Base-by-base conservation (phyloP, 495 filamentous ascomycete species). In the Trichoderma orchidacearum region DNA sequence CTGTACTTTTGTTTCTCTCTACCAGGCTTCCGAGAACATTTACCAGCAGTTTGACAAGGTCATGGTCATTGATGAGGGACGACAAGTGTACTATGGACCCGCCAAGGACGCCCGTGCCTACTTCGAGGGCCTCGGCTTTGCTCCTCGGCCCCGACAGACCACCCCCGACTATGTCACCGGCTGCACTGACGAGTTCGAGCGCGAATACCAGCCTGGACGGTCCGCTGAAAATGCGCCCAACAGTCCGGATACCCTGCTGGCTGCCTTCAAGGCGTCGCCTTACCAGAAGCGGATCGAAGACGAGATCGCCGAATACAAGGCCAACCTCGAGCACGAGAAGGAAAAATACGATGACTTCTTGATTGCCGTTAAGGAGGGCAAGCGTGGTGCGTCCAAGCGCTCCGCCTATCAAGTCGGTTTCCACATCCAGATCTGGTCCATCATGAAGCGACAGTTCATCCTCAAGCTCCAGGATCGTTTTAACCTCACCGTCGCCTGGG, bases 21-120 rank as follows among this genome's bases (percentile, higher is more conserved):
- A 92, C 61, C 89, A 94, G 62, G 89, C 89, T 0, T 85, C 81
- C 3, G 87, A 95, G 66, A 86, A 80, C 60, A 94, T 94, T 53
- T 95, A 92, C 69, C 78, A 76, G 28, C 81, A 85, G 50, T 96
- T 96, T 60, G 90, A 96, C 71, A 94, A 93, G 62, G 87, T 93
- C 5, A 67, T 92, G 28, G 84, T 94, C 17, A 86, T 95, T 51
- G 85, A 94, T 57, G 76, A 79, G 29, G 90, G 90, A 15, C 79
- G 74, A 13, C 79, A 92, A 64, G 85, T 93, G 2, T 95, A 85
- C 71, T 93, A 89, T 60, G 90, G 90, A 0, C 83, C 85, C 0
- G 66, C 82, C 0, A 64, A 69, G 0, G 81, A 89, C 60, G 90
- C 90, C 6, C 70, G 85, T 54, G 66, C 71, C 5, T 95, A 95